A percentile compares a stretch with the other conserved stretches of the same genome.
Evolutionary conservation across 371 early-diverging fungal species (phyloP).

Genomic region (Mortierella sp.): DNA sequence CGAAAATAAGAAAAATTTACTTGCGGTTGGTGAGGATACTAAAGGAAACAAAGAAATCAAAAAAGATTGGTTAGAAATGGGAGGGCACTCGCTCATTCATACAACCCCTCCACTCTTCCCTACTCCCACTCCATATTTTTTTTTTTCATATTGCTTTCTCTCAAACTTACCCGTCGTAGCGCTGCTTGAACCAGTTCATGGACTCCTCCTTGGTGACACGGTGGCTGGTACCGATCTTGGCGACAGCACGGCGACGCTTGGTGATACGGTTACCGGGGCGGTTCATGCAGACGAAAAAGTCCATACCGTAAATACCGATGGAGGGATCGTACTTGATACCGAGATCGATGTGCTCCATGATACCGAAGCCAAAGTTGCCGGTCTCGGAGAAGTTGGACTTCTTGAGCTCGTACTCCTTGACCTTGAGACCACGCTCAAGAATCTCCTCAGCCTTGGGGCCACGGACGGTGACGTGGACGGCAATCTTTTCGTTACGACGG

Average conservation of each 20-base stretch:
- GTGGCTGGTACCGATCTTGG: conserved; percentile 95
- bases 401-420: conserved; percentile 99
- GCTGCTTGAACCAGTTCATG: conserved; percentile 87
- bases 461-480: conserved; percentile 99
- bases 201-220: conserved; percentile 92
- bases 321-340: conserved; percentile 99
- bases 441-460: conserved; percentile 93
- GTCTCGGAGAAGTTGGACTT: conserved; percentile 96
- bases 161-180: conserved; percentile 48
- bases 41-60: neutral
- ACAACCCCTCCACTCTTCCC: neutral
- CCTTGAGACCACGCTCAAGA: conserved; percentile 99
- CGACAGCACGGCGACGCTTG: conserved; percentile 92
- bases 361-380: conserved; percentile 99
- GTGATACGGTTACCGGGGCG: conserved; percentile 98
- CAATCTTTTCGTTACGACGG: conserved; percentile 99
- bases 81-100: neutral
- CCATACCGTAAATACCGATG: conserved; percentile 73
- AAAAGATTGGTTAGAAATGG: too few relatives aligned
- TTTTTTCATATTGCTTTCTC: too few relatives aligned
- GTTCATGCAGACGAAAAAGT: conserved; percentile 93
- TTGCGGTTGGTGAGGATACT: conserved; percentile 54
- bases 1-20: conserved; percentile 27
- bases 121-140: neutral
- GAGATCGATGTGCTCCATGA: conserved; percentile 99